phyloP scores from a whole-genome alignment of 768 basidiomycete genomes.

The Termitomyces sp. region DNA sequence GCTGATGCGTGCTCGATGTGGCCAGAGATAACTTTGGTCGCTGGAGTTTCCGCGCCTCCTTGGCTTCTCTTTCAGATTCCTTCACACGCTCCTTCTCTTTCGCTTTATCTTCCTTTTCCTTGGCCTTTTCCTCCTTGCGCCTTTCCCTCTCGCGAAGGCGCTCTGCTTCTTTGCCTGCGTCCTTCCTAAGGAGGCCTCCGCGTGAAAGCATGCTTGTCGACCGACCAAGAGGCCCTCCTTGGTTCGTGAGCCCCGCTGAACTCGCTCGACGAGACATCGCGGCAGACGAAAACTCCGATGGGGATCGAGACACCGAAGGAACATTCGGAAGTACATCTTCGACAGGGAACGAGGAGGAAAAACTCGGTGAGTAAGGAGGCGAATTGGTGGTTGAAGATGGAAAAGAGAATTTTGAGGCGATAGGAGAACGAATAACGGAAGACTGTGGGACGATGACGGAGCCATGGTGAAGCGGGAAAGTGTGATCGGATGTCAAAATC shows the following conservation, averaged over 20 bases:
- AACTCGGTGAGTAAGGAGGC: constrained; percentile 7
- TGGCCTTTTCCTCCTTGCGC: constrained; percentile 16
- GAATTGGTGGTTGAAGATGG: constrained; percentile 2
- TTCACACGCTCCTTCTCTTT: constrained; percentile 13
- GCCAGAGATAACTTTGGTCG: constrained; percentile 30
- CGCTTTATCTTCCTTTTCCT: constrained; percentile 23
- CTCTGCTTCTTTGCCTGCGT: constrained; percentile 11
- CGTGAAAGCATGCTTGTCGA: constrained; percentile 18
- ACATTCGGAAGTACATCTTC: neutral
- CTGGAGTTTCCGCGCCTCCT: constrained; percentile 14
- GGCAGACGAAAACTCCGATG: neutral
- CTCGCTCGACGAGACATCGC: constrained; percentile 15
- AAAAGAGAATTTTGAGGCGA: neutral
- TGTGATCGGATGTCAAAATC: constrained; percentile 13
- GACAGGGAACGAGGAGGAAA: neutral
- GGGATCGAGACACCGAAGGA: neutral
- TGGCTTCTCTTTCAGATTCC: constrained; percentile 9
- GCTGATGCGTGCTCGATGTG: constrained; percentile 15
- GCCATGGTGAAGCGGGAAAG: neutral
- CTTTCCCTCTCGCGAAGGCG: constrained; percentile 17
- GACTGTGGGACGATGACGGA: neutral
- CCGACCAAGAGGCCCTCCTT: constrained; percentile 14
- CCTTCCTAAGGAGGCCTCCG: constrained; percentile 12
- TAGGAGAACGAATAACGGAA: constrained; percentile 7
- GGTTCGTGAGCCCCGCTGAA: constrained; percentile 13